Conservation (phyloP, 495 filamentous ascomycete species). For the Penicillium waksmanii region DNA sequence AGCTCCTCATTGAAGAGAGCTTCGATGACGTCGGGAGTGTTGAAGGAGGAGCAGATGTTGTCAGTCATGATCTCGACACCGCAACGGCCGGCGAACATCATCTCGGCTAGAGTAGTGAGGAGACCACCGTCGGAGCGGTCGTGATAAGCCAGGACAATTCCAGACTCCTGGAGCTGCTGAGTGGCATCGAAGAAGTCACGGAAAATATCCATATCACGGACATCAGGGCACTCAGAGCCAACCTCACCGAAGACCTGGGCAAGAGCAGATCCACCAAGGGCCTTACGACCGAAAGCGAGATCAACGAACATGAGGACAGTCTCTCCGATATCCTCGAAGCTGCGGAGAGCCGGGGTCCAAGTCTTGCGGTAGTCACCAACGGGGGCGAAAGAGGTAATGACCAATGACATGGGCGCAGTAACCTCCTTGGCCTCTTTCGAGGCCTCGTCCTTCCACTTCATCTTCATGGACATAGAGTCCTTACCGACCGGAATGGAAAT, state of each 20-base stretch:
- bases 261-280: constrained; percentile 88
- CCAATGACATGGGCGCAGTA: constrained; percentile 85
- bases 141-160: constrained; percentile 92
- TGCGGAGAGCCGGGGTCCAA: constrained; percentile 89
- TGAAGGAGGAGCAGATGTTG: constrained; percentile 57
- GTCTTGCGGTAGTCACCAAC: constrained; percentile 80
- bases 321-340: constrained; percentile 86
- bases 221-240: constrained; percentile 81
- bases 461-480: constrained; percentile 99
- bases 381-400: constrained; percentile 86
- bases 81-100: constrained; percentile 97
- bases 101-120: constrained; percentile 89
- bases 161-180: constrained; percentile 80
- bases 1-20: constrained; percentile 95
- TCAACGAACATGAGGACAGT: constrained; percentile 90
- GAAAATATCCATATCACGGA: constrained; percentile 78
- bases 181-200: constrained; percentile 93
- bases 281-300: constrained; percentile 73
- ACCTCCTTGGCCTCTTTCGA: constrained; percentile 76
- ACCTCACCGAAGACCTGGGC: constrained; percentile 91
- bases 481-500: constrained; percentile 96
- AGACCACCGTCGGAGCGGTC: constrained; percentile 93
- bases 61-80: constrained; percentile 87
- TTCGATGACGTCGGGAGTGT: constrained; percentile 66
- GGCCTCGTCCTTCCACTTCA: constrained; percentile 83